Evolutionary conservation across 768 basidiomycete species (phyloP).

Genomic region (Daedaleopsis nitida): DNA sequence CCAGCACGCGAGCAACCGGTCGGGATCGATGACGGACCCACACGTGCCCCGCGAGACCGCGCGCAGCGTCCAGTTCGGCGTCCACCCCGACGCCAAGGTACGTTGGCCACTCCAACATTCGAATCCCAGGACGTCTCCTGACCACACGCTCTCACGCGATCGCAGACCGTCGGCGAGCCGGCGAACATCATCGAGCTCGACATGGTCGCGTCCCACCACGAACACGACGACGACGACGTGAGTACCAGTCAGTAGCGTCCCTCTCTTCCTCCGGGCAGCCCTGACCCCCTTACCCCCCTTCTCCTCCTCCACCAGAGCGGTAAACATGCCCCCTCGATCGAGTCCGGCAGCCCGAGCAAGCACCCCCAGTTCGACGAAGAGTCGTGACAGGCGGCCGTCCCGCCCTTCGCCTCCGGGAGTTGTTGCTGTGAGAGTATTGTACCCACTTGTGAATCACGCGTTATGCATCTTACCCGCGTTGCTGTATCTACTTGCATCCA

Average conservation of each 20-base stretch:
- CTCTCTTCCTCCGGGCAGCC: background rate
- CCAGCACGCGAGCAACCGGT: slow-evolving; percentile 16
- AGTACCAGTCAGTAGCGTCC: background rate
- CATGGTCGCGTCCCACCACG: slow-evolving; percentile 12
- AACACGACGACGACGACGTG: slow-evolving; percentile 3
- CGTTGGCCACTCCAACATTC: too few species aligned
- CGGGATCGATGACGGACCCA: slow-evolving; percentile 4
- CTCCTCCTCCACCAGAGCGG: background rate
- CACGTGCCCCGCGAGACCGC: slow-evolving; percentile 3
- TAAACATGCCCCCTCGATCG: background rate
- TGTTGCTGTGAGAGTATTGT: too few species aligned
- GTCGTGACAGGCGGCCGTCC: background rate
- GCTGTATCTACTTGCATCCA: too few species aligned
- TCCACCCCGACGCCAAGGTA: slow-evolving; percentile 20
- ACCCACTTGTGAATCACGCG: too few species aligned
- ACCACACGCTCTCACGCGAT: background rate
- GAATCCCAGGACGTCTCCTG: background rate
- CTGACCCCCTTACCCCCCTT: background rate
- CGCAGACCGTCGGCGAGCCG: slow-evolving; percentile 10
- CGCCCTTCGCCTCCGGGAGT: too few species aligned
- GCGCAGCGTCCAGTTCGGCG: slow-evolving; percentile 24
- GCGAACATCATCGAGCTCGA: slow-evolving; percentile 24
- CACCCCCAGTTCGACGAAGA: background rate
- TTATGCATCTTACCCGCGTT: too few species aligned
- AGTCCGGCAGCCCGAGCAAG: background rate